phyloP scores from a whole-genome alignment of 2,329 filamentous ascomycete genomes.

The Cladosporium phlei region DNA sequence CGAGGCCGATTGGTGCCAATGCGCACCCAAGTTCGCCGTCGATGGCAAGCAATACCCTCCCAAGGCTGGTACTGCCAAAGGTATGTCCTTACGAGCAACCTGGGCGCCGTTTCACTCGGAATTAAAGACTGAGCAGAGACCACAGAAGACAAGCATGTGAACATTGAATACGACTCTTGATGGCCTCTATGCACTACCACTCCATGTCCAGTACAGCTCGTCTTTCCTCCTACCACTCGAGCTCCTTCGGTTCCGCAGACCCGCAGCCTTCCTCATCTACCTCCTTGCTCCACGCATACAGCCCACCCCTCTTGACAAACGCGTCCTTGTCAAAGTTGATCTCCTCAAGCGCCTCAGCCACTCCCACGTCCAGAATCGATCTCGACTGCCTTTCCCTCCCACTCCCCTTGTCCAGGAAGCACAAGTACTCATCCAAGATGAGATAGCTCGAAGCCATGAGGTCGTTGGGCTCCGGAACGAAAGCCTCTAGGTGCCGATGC shows the following conservation, averaged over 20 bases:
- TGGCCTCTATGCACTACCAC: too few species aligned
- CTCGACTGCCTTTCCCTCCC: constrained; percentile 30
- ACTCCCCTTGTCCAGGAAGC: constrained; percentile 46
- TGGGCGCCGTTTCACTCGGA: too few species aligned
- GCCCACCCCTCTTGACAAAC: constrained; percentile 42
- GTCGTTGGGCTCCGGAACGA: constrained; percentile 48
- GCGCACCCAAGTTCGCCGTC: constrained; percentile 54
- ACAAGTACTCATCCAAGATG: constrained; percentile 49
- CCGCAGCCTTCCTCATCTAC: constrained; percentile 6
- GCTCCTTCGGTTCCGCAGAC: constrained; percentile 7
- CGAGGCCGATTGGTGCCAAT: constrained; percentile 56
- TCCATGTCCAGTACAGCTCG: too few species aligned
- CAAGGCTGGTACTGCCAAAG: constrained; percentile 40
- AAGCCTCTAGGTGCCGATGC: constrained; percentile 39
- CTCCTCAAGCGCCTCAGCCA: constrained; percentile 41
- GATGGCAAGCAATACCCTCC: constrained; percentile 59
- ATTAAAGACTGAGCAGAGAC: neutral
- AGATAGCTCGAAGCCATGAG: constrained; percentile 51
- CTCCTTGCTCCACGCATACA: constrained; percentile 45
- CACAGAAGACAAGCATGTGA: neutral
- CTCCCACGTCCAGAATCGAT: constrained; percentile 45
- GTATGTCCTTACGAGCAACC: too few species aligned
- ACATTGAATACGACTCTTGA: neutral
- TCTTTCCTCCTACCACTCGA: constrained; percentile 13
- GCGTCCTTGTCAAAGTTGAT: constrained; percentile 45